Evolutionary conservation across 2,329 filamentous ascomycete genomes (phyloP).

Genomic region (Cercospora sesami): DNA sequence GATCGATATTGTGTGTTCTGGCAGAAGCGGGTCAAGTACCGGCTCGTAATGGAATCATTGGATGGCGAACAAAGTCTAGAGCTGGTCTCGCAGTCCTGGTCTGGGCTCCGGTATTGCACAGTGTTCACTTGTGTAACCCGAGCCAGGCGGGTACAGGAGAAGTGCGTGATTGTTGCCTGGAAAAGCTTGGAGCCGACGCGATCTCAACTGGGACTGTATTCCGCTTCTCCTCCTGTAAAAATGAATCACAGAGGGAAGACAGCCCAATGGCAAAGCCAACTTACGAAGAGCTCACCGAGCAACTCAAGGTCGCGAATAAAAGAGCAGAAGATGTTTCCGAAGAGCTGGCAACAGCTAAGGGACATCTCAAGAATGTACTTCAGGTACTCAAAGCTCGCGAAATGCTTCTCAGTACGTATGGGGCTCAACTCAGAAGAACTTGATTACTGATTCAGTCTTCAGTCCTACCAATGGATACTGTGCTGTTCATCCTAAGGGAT

Average conservation of each 20-base stretch:
- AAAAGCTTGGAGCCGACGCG: not conserved
- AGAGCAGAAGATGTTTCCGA: not conserved
- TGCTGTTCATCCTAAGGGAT: not conserved
- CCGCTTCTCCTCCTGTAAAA: no score
- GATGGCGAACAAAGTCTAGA: no score
- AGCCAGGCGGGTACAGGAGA: not conserved
- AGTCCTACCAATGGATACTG: not conserved
- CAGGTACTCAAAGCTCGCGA: not conserved
- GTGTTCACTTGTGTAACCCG: not conserved
- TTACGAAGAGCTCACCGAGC: not conserved
- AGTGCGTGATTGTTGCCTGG: not conserved
- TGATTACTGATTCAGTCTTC: not conserved
- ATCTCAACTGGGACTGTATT: no score
- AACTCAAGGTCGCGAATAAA: not conserved
- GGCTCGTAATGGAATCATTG: no score
- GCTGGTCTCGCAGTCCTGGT: no score
- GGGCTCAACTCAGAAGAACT: not conserved
- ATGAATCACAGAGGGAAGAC: no score
- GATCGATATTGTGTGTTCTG: no score
- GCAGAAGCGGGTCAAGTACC: no score
- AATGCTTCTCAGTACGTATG: not conserved
- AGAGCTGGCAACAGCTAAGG: not conserved
- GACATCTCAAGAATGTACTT: not conserved
- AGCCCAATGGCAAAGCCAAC: not conserved
- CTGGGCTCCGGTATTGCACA: not conserved